Evolutionary conservation across 495 filamentous ascomycete species (phyloP), one percentile per base, ranked within the genome.

Genomic region (Podospora bellae-mahoneyi): DNA sequence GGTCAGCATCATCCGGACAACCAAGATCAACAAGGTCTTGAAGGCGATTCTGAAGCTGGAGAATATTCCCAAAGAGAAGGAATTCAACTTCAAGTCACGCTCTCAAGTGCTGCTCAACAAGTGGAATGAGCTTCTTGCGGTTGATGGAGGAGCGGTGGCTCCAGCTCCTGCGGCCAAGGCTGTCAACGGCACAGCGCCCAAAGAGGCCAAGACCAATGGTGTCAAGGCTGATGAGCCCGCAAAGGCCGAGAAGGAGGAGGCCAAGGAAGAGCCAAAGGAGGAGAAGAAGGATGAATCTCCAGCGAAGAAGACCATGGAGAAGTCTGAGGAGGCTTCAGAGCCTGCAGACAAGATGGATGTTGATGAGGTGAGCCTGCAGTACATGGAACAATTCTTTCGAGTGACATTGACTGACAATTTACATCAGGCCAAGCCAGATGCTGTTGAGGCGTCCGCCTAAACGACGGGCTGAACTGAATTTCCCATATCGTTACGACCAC

Each of bases 11-110:
- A 96, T 97, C 72, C 84, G 88, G 62, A 79, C 77, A 5, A 97
- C 93, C 44, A 96, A 96, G 83, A 96, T 97, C 78, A 91, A 96
- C 84, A 97, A 97, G 80, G 93, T 97, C 9, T 84, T 97, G 60
- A 94, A 92, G 80, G 92, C 88, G 55, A 94, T 97, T 73, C 82
- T 96, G 71, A 96, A 95, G 81, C 83, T 97, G 2, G 78, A 84
- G 19, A 82, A 84, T 4, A 96, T 97, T 68, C 93, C 93, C 4
- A 89, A 87, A 55, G 93, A 97, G 64, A 90, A 92, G 30, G 89
- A 94, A 67, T 94, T 89, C 79, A 81, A 89, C 30, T 94, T 97
- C 87, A 93, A 92, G 78, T 78, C 87, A 62, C 89, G 93, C 39
- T 90, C 91, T 53, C 84, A 90, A 67, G 80, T 82, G 19, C 83